These are phyloP conservation scores for Blastocladiella emersonii DNA, from an alignment of 371 early-diverging fungal species.

Conservation along the genomic window DNA sequence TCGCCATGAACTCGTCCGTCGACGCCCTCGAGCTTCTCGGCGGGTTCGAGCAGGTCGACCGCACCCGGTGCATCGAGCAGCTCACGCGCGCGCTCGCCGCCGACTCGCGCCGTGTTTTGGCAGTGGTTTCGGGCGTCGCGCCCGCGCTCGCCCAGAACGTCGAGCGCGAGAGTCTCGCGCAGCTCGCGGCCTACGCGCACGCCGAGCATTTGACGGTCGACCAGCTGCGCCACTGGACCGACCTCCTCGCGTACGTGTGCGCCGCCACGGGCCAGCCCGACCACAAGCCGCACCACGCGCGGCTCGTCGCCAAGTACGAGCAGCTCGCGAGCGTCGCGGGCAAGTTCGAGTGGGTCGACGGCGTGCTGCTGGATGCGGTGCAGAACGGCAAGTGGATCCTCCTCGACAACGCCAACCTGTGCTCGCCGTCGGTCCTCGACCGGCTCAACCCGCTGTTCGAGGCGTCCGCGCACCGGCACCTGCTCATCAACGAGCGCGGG, in stretches of 20 bases:
- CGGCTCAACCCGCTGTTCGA: constrained; percentile 88
- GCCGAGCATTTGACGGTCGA: not conserved
- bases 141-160: not conserved
- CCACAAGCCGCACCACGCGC: not conserved
- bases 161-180: not conserved
- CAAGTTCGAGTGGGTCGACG: constrained; percentile 92
- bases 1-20: constrained; percentile 85
- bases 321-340: constrained; percentile 4
- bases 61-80: constrained; percentile 56
- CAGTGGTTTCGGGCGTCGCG: too few species aligned
- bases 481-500: constrained; percentile 86
- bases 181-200: not conserved
- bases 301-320: not conserved
- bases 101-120: not conserved
- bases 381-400: constrained; percentile 69
- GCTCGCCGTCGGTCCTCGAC: constrained; percentile 89
- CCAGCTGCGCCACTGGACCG: not conserved
- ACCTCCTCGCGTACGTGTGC: not conserved
- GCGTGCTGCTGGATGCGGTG: constrained; percentile 84
- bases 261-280: not conserved
- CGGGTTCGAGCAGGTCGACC: constrained; percentile 91
- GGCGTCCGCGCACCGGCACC: constrained; percentile 50
- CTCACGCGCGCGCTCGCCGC: constrained; percentile 25
- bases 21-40: constrained; percentile 92
- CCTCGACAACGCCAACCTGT: constrained; percentile 97